Evolutionary conservation across 306 rosid species (phyloP).

Genomic region (Cucurbita argyrosperma): DNA sequence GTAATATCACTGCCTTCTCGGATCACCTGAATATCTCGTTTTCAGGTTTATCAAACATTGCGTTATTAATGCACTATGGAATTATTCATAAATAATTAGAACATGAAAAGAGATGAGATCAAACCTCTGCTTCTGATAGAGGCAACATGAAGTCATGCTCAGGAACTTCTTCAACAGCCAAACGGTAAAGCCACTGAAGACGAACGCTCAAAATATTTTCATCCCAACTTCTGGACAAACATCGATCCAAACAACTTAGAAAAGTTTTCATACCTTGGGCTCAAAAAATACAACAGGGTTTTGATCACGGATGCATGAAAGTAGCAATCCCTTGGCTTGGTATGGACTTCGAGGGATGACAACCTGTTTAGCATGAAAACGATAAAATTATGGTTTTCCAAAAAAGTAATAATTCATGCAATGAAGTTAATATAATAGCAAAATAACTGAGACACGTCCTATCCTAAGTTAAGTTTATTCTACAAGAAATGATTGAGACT

Average conservation of each 20-base stretch:
- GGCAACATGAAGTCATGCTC: constrained; percentile 84
- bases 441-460: neutral
- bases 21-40: constrained; percentile 38
- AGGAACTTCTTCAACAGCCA: constrained; percentile 92
- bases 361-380: constrained; percentile 32
- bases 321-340: constrained; percentile 80
- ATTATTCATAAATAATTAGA: neutral
- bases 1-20: constrained; percentile 76
- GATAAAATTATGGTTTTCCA: neutral
- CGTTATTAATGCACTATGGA: neutral
- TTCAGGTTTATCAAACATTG: constrained; percentile 5
- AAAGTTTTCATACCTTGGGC: constrained; percentile 51
- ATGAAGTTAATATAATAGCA: neutral
- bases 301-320: constrained; percentile 80
- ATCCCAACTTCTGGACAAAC: neutral
- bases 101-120: neutral
- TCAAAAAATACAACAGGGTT: constrained; percentile 89
- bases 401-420: neutral
- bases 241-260: neutral
- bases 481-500: neutral
- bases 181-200: constrained; percentile 85
- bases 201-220: constrained; percentile 5
- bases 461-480: neutral
- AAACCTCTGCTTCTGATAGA: constrained; percentile 88
- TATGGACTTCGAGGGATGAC: constrained; percentile 92